phyloP scores from a whole-genome alignment of 2,329 filamentous ascomycete genomes.

The Xylariomycetidae sp. region DNA sequence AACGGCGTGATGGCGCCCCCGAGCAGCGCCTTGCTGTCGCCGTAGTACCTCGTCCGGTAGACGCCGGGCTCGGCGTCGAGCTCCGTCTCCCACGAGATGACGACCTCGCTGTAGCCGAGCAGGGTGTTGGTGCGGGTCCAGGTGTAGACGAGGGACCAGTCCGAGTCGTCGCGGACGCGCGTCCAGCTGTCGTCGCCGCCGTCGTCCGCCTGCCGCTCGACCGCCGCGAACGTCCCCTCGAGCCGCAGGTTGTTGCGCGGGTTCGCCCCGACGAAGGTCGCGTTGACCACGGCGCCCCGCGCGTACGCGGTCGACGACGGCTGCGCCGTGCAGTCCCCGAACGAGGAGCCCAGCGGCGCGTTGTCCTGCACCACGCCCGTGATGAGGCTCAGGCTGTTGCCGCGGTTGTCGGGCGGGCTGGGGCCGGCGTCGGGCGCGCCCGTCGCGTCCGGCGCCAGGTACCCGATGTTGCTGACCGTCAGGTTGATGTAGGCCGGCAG shows the following conservation, averaged over 20 bases:
- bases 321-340: conserved; percentile 62
- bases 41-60: conserved; percentile 80
- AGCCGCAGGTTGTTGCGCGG: conserved; percentile 82
- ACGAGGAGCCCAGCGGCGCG: conserved; percentile 59
- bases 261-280: conserved; percentile 79
- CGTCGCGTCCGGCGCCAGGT: conserved; percentile 50
- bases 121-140: conserved; percentile 71
- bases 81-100: conserved; percentile 75
- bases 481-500: conserved; percentile 85
- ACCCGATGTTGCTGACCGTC: conserved; percentile 66
- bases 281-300: conserved; percentile 58
- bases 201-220: conserved; percentile 56
- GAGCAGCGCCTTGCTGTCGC: conserved; percentile 67
- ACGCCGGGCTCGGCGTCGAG: conserved; percentile 54
- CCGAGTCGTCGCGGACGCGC: conserved; percentile 64
- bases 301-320: conserved; percentile 49
- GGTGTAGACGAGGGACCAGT: conserved; percentile 78
- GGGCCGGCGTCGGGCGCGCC: conserved; percentile 48
- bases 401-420: conserved; percentile 71
- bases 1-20: conserved; percentile 61
- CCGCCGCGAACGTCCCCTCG: conserved; percentile 70
- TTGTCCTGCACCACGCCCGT: conserved; percentile 71
- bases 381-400: conserved; percentile 75
- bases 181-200: conserved; percentile 57
- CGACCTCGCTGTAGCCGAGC: conserved; percentile 72